Percentiles rank a stretch among this genome's conserved stretches.
These are phyloP conservation scores for Giardia muris DNA, from an alignment of 208 protist species.

Conservation along the genomic window DNA sequence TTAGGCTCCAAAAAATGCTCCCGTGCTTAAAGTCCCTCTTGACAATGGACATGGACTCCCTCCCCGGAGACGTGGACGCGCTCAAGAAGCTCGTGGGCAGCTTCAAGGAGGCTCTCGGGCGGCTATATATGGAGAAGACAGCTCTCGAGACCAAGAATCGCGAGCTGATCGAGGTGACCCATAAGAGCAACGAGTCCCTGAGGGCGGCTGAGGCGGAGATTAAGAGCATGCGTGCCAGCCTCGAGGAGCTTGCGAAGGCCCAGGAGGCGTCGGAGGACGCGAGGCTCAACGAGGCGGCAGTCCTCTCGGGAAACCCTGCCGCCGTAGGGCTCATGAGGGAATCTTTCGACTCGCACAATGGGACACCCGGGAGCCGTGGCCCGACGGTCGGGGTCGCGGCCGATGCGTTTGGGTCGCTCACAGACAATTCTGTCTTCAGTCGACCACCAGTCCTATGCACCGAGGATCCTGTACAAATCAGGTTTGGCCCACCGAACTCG, in stretches of 20 bases:
- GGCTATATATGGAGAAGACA: not conserved
- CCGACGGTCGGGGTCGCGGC: not conserved
- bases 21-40: not conserved
- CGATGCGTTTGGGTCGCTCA: not conserved
- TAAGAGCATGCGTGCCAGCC: not conserved
- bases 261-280: not conserved
- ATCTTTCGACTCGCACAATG: not conserved
- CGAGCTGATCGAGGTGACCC: not conserved
- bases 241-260: not conserved
- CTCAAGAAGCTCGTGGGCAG: not conserved
- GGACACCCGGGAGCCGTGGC: not conserved
- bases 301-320: not conserved
- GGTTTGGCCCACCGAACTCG: too few relatives aligned
- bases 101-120: not conserved
- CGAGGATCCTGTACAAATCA: not conserved
- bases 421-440: not conserved
- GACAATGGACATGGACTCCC: not conserved
- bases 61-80: not conserved
- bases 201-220: not conserved
- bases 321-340: not conserved
- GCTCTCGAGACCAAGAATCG: not conserved
- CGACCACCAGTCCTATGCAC: not conserved
- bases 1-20: not conserved
- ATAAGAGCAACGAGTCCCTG: not conserved
- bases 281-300: not conserved